Evolutionary conservation across 2,329 filamentous ascomycete genomes (phyloP).

Genomic region (Drechslerella stenobrocha): DNA sequence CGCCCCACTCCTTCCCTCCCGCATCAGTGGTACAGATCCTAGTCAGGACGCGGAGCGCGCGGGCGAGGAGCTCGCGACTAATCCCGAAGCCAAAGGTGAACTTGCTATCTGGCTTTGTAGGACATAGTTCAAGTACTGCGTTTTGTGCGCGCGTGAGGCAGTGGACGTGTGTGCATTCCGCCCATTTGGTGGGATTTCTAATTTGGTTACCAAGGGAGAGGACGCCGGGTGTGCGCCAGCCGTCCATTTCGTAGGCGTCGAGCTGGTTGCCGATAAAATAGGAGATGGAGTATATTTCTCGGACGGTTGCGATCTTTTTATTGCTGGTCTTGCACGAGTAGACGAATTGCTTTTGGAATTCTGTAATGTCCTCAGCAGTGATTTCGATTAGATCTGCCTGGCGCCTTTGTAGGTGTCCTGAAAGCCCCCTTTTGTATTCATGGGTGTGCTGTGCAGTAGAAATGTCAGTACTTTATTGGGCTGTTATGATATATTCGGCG

Average conservation of each 20-base stretch:
- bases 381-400: slow-evolving; percentile 1
- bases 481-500: background rate
- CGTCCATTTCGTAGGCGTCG: slow-evolving; percentile 8
- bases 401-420: background rate
- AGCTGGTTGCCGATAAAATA: slow-evolving; percentile 8
- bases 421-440: background rate
- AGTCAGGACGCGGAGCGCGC: background rate
- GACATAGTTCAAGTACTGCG: background rate
- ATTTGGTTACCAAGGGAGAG: slow-evolving; percentile 17
- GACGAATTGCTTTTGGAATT: slow-evolving; percentile 8
- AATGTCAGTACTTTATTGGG: background rate
- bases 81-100: slow-evolving; percentile 24
- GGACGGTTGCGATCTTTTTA: background rate
- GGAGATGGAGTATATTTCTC: background rate
- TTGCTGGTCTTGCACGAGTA: too few relatives aligned
- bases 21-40: background rate
- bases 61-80: background rate
- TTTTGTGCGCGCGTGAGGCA: background rate
- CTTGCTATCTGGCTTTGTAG: background rate
- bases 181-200: slow-evolving; percentile 9
- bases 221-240: slow-evolving; percentile 22
- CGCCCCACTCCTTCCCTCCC: background rate
- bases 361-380: slow-evolving; percentile 1
- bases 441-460: background rate
- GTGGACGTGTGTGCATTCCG: slow-evolving; percentile 17